Base-by-base conservation (phyloP, 208 protist genomes). In the Crithidia acanthocephali region DNA sequence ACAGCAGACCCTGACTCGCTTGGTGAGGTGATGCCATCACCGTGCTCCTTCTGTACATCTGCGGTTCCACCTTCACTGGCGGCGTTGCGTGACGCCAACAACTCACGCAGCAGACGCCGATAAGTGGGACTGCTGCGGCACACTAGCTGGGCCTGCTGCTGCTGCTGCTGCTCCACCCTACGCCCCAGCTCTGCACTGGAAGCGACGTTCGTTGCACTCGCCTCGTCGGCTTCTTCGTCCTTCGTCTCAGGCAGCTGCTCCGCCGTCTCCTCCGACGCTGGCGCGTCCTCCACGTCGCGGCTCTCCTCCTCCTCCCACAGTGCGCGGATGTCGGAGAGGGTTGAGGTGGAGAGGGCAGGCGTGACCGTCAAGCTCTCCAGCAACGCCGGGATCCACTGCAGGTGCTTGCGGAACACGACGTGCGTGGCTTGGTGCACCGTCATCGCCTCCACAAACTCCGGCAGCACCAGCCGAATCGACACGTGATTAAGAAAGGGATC, bases 361-460 rank as follows among this genome's bases (percentile, higher is more conserved):
- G 77, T 66, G 33, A 87, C 80, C 0, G 76, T 68, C 44, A 95
- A 51, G 15, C 77, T 52, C 61, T 72, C 67, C 71, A 80, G 44
- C 23, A 79, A 51, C 16, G 79, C 82, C 28, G 33, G 28, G 25
- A 92, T 28, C 78, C 79, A 84, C 33, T 76, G 62, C 7, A 64
- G 74, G 51, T 75, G 73, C 53, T 23, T 62, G 61, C 20, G 55
- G 44, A 84, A 96, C 53, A 73, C 78, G 25, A 15, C 32, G 42
- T 92, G 86, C 18, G 85, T 91, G 7, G 76, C 79, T 45, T 89
- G 81, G 47, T 94, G 91, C 40, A 96, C 89, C 56, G 85, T 90
- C 73, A 96, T 88, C 35, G 87, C 91, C 76, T 96, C 87, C 25
- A 94, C 76, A 45, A 96, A 63, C 32, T 80, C 68, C 2, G 87